A percentile compares a stretch with the other conserved stretches of the same genome.
Conservation (phyloP, 352 stramenopile genomes). For the Plasmopara halstedii region DNA sequence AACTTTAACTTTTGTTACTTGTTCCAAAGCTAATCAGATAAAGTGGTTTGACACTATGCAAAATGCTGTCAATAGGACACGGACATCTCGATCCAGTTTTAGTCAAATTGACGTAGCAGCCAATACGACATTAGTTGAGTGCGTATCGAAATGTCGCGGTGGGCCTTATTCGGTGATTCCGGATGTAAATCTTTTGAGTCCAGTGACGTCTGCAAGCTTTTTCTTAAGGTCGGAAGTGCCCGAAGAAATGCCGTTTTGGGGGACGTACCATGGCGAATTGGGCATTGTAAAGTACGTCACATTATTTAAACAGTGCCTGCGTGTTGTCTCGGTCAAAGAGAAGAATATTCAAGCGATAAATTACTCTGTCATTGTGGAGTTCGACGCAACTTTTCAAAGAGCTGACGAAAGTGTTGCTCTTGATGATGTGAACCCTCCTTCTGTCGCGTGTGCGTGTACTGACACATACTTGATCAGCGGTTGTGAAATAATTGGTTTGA, state of each 20-base stretch:
- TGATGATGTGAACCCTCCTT: slow-evolving; percentile 13
- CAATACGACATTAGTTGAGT: slow-evolving; percentile 54
- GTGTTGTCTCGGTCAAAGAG: slow-evolving; percentile 48
- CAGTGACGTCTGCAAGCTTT: slow-evolving; percentile 54
- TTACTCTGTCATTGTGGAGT: slow-evolving; percentile 75
- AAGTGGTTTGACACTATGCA: slow-evolving; percentile 61
- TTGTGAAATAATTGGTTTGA: slow-evolving; percentile 68
- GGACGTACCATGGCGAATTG: slow-evolving; percentile 52
- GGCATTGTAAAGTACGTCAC: slow-evolving; percentile 67
- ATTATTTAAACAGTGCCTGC: slow-evolving; percentile 54
- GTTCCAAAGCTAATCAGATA: slow-evolving; percentile 42
- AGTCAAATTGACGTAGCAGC: slow-evolving; percentile 53
- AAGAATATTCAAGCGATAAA: slow-evolving; percentile 61
- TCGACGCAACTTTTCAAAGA: slow-evolving; percentile 51
- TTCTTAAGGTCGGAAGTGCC: slow-evolving; percentile 71
- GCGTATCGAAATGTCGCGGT: slow-evolving; percentile 42
- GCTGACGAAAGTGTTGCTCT: slow-evolving; percentile 25
- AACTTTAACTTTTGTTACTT: slow-evolving; percentile 69
- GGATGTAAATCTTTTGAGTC: slow-evolving; percentile 49
- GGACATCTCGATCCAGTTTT: slow-evolving; percentile 42
- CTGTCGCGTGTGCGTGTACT: slow-evolving; percentile 59
- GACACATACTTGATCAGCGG: slow-evolving; percentile 72
- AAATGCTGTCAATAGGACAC: slow-evolving; percentile 32
- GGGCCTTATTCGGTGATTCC: slow-evolving; percentile 45
- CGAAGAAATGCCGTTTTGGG: slow-evolving; percentile 76